Conservation (phyloP, 495 filamentous ascomycete species). For the Xylaria intraflava region DNA sequence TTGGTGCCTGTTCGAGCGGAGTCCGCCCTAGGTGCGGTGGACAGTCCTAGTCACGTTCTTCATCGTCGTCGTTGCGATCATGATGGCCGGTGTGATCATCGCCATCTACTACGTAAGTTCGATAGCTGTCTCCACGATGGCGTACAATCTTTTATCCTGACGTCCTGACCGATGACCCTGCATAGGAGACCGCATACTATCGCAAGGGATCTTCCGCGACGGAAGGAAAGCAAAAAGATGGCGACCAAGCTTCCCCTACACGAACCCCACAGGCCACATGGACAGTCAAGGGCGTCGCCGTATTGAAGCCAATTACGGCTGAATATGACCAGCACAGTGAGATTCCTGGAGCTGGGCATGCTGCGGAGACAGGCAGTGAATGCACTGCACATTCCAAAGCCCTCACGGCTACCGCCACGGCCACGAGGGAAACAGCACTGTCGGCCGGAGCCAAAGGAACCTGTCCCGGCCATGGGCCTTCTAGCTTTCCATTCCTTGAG, state of each 20-base stretch:
- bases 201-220: background rate
- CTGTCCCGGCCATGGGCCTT: no score
- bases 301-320: background rate
- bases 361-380: background rate
- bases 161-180: background rate
- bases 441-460: no score
- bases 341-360: background rate
- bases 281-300: background rate
- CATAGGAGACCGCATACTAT: background rate
- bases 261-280: background rate
- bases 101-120: slow-evolving; percentile 1
- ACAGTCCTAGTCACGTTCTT: background rate
- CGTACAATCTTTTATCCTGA: background rate
- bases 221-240: background rate
- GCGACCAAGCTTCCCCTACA: background rate
- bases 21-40: slow-evolving; percentile 7
- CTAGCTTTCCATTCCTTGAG: no score
- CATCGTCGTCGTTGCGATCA: background rate
- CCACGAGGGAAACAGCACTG: no score
- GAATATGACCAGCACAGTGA: background rate
- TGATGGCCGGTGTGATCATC: slow-evolving; percentile 1
- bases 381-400: background rate
- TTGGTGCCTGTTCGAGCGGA: slow-evolving; percentile 2
- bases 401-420: background rate
- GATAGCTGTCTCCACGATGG: background rate